A percentile compares a stretch with the other conserved stretches of the same genome.
Conservation (phyloP, 176 grass and related monocot species). For the Bonia amplexicaulis region DNA sequence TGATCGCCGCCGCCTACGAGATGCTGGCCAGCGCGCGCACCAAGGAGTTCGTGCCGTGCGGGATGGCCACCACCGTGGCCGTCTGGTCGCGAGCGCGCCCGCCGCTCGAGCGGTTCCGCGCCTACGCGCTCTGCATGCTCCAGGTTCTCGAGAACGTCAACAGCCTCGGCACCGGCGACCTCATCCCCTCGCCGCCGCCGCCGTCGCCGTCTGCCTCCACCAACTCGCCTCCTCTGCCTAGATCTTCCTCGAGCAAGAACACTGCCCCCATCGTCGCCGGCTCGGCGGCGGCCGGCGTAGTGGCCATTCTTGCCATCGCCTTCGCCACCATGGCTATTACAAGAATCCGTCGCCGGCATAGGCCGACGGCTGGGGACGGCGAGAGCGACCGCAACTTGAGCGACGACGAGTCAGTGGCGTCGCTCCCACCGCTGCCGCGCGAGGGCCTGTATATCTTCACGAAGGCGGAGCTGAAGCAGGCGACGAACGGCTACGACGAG, state of each 20-base stretch:
- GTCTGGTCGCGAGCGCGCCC: slow-evolving; percentile 46
- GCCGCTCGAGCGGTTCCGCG: slow-evolving; percentile 21
- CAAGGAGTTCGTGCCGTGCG: slow-evolving; percentile 74
- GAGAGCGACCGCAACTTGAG: not conserved
- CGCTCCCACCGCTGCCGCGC: slow-evolving; percentile 33
- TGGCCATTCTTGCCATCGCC: slow-evolving; percentile 10
- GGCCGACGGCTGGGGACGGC: not conserved
- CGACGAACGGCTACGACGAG: slow-evolving; percentile 53
- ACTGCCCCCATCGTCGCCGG: slow-evolving; percentile 34
- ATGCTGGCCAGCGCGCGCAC: slow-evolving; percentile 33
- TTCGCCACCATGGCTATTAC: slow-evolving; percentile 24
- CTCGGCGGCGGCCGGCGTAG: slow-evolving; percentile 38
- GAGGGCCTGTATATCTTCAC: slow-evolving; percentile 78
- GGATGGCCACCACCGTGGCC: slow-evolving; percentile 54
- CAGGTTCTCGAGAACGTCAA: slow-evolving; percentile 67
- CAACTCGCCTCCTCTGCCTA: not conserved
- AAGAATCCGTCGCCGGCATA: not conserved
- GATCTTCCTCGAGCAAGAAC: not conserved
- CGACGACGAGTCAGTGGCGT: not conserved
- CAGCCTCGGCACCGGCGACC: slow-evolving; percentile 39
- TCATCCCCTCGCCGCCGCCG: slow-evolving; percentile 50
- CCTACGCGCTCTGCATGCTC: slow-evolving; percentile 61
- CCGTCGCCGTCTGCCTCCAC: not conserved
- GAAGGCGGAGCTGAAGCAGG: slow-evolving; percentile 54
- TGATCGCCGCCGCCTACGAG: slow-evolving; percentile 38